Conservation (phyloP, 768 basidiomycete genomes). For the Agrocybe pediades region DNA sequence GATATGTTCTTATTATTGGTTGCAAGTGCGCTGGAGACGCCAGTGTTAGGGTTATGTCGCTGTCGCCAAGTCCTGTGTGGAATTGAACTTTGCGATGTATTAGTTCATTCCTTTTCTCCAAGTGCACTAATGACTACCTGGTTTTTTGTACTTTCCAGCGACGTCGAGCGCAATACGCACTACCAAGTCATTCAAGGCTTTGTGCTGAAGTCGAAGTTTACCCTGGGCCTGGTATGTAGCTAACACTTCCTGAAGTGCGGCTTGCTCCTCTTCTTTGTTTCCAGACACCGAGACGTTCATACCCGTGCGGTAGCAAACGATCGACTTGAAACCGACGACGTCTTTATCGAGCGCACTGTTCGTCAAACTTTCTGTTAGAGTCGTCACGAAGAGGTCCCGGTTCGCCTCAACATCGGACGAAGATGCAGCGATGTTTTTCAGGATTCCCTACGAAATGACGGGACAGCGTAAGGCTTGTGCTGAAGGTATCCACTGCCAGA, state of each 20-base stretch:
- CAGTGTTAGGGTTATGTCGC: constrained; percentile 58
- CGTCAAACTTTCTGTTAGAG: constrained; percentile 37
- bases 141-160: constrained; percentile 54
- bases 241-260: constrained; percentile 33
- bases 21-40: constrained; percentile 72
- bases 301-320: constrained; percentile 78
- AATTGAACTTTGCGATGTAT: constrained; percentile 64
- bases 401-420: constrained; percentile 14
- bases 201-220: constrained; percentile 57
- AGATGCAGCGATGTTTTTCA: constrained; percentile 27
- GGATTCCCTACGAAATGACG: constrained; percentile 32
- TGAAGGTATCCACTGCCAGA: neutral
- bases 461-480: too few relatives aligned
- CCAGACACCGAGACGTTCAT: constrained; percentile 47
- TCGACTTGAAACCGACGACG: constrained; percentile 75
- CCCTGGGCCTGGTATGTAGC: constrained; percentile 34
- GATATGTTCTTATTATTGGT: constrained; percentile 63
- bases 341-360: constrained; percentile 40
- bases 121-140: constrained; percentile 43
- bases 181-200: constrained; percentile 66
- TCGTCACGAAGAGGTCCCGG: constrained; percentile 33
- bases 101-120: neutral
- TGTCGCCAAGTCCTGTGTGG: constrained; percentile 81
- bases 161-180: constrained; percentile 57
- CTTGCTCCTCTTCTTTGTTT: constrained; percentile 25